Percentiles rank a stretch among this genome's conserved stretches.
phyloP scores from a whole-genome alignment of 805 yeast genomes.

The Candida sonorensis region DNA sequence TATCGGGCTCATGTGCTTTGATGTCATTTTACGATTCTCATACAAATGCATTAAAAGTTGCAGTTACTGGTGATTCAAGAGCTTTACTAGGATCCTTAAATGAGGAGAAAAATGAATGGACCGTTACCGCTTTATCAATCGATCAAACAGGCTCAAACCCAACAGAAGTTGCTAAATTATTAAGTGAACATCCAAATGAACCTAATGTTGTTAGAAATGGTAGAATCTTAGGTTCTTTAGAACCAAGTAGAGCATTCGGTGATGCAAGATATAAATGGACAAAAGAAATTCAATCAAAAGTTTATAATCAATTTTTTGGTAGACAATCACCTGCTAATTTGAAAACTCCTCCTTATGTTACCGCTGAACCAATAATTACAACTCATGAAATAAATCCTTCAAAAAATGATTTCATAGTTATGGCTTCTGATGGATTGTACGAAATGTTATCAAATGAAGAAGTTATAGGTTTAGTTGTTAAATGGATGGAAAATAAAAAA shows the following conservation, averaged over 20 bases:
- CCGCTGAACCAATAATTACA: slow-evolving; percentile 91
- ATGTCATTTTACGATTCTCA: slow-evolving; percentile 80
- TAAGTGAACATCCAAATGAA: slow-evolving; percentile 87
- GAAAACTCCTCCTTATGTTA: slow-evolving; percentile 92
- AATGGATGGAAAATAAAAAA: slow-evolving; percentile 80
- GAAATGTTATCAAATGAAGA: slow-evolving; percentile 91
- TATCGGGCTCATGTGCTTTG: slow-evolving; percentile 92
- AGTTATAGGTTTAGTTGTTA: slow-evolving; percentile 83
- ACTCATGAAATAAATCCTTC: slow-evolving; percentile 67
- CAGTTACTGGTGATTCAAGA: slow-evolving; percentile 94
- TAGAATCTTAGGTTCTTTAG: slow-evolving; percentile 85
- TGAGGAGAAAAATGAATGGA: slow-evolving; percentile 64
- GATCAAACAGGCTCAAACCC: slow-evolving; percentile 95
- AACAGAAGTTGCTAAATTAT: slow-evolving; percentile 76
- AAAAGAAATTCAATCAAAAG: slow-evolving; percentile 59
- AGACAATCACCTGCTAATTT: slow-evolving; percentile 66
- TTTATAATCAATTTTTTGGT: slow-evolving; percentile 76
- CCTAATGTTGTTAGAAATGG: slow-evolving; percentile 79
- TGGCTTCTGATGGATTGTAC: slow-evolving; percentile 92
- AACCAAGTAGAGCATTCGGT: slow-evolving; percentile 95
- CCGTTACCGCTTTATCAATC: slow-evolving; percentile 74
- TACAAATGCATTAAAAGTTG: slow-evolving; percentile 68
- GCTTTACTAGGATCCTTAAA: slow-evolving; percentile 75
- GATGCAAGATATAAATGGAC: slow-evolving; percentile 92
- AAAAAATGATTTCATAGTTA: slow-evolving; percentile 76